Conservation (phyloP, 2,329 filamentous ascomycete genomes). For the Ophioceras dolichostomum region DNA sequence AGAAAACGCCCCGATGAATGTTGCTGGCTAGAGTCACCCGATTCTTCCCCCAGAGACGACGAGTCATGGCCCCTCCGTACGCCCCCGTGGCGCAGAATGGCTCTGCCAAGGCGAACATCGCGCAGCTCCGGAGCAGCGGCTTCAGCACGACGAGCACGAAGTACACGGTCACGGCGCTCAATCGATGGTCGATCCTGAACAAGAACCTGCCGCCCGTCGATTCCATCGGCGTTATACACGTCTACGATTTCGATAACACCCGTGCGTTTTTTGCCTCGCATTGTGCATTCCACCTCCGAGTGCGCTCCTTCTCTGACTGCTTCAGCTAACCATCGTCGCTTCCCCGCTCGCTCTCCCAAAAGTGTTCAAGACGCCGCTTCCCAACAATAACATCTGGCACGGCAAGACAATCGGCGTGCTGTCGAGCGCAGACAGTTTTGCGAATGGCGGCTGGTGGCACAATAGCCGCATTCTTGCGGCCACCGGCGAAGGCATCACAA, state of each 20-base stretch:
- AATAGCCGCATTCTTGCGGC: conserved; percentile 75
- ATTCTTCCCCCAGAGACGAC: background rate
- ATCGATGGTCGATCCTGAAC: conserved; percentile 73
- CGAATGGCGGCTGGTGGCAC: conserved; percentile 94
- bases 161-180: conserved; percentile 59
- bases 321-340: no score
- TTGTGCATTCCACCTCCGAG: no score
- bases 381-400: conserved; percentile 82
- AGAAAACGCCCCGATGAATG: no score
- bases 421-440: conserved; percentile 61
- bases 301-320: no score
- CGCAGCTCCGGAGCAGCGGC: background rate
- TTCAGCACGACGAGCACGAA: background rate
- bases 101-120: conserved; percentile 1
- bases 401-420: conserved; percentile 65
- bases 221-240: conserved; percentile 67
- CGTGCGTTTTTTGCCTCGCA: no score
- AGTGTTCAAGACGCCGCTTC: conserved; percentile 87
- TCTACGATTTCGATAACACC: conserved; percentile 98
- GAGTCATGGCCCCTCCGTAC: conserved; percentile 1
- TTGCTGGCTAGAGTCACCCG: conserved; percentile 1
- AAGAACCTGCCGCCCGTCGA: conserved; percentile 48
- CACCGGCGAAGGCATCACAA: conserved; percentile 70
- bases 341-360: background rate
- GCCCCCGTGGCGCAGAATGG: background rate